Evolutionary conservation across 306 rosid species (phyloP).

Genomic region (Lathyrus aphaca): DNA sequence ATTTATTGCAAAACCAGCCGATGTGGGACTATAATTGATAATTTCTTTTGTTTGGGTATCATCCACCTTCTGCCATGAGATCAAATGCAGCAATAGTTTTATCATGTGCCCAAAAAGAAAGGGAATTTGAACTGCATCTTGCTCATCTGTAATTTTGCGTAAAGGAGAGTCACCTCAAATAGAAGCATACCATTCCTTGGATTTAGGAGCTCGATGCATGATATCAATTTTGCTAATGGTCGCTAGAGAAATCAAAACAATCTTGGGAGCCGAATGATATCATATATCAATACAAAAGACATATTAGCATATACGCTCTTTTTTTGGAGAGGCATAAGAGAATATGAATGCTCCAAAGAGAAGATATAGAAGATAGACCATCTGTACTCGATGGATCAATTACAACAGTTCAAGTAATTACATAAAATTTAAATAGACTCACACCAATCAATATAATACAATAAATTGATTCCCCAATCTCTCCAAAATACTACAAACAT

Average conservation of each 20-base stretch:
- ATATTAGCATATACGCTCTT: constrained; percentile 2
- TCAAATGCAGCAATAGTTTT: too few relatives aligned
- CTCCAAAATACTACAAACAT: background rate
- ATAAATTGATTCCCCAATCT: constrained; percentile 6
- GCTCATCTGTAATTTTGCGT: constrained; percentile 92
- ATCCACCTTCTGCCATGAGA: too few relatives aligned
- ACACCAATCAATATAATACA: background rate
- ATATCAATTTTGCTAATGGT: constrained; percentile 85
- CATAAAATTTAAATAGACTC: too few relatives aligned
- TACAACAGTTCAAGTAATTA: too few relatives aligned
- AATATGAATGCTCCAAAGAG: too few relatives aligned
- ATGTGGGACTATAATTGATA: too few relatives aligned
- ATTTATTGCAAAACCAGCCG: too few relatives aligned
- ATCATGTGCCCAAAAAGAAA: constrained; percentile 3
- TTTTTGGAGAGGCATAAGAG: background rate
- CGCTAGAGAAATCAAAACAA: constrained; percentile 80
- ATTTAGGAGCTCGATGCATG: constrained; percentile 93
- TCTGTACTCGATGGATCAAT: too few relatives aligned
- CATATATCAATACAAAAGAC: constrained; percentile 52
- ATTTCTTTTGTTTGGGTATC: too few relatives aligned
- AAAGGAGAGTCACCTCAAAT: constrained; percentile 99
- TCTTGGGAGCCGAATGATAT: constrained; percentile 95
- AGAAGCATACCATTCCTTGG: constrained; percentile 97
- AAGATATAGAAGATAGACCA: too few relatives aligned
- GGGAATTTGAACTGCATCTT: constrained; percentile 55